A percentile compares a stretch with the other conserved stretches of the same genome.
These are phyloP conservation scores for Calonectria henricotiae DNA, from an alignment of 2,329 filamentous ascomycete genomes.

Conservation along the genomic window DNA sequence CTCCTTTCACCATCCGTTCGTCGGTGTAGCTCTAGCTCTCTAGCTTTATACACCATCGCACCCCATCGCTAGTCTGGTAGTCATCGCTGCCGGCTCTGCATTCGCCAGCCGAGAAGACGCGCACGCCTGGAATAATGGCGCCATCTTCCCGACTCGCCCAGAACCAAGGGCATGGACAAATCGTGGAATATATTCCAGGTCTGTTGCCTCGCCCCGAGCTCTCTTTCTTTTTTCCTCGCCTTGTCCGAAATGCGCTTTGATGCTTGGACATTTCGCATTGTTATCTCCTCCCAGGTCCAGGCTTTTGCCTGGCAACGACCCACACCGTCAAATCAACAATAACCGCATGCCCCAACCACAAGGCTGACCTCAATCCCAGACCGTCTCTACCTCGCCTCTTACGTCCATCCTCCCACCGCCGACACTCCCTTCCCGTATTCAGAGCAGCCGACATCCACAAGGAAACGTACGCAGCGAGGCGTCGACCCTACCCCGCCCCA, in stretches of 20 bases:
- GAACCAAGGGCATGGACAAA: constrained; percentile 89
- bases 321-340: constrained; percentile 27
- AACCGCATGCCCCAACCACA: constrained; percentile 41
- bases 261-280: constrained; percentile 54
- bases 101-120: constrained; percentile 39
- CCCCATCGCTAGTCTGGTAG: constrained; percentile 25
- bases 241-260: constrained; percentile 33
- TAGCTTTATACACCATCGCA: constrained; percentile 22
- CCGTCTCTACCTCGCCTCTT: constrained; percentile 94
- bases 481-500: constrained; percentile 60
- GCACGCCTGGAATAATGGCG: constrained; percentile 63
- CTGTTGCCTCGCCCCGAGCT: constrained; percentile 55
- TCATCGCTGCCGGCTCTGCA: constrained; percentile 22
- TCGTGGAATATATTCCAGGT: constrained; percentile 98
- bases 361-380: constrained; percentile 71
- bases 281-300: constrained; percentile 47
- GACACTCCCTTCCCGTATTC: constrained; percentile 92
- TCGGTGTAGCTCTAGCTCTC: constrained; percentile 11
- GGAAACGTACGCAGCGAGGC: constrained; percentile 70
- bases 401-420: constrained; percentile 84
- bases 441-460: constrained; percentile 72
- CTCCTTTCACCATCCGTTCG: constrained; percentile 5
- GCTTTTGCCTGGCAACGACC: constrained; percentile 33
- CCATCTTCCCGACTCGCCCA: constrained; percentile 67
- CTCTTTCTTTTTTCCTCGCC: constrained; percentile 9